Evolutionary conservation across 805 yeast genomes (phyloP), one percentile per base, ranked within the genome.

Genomic region (Ogataea pini): DNA sequence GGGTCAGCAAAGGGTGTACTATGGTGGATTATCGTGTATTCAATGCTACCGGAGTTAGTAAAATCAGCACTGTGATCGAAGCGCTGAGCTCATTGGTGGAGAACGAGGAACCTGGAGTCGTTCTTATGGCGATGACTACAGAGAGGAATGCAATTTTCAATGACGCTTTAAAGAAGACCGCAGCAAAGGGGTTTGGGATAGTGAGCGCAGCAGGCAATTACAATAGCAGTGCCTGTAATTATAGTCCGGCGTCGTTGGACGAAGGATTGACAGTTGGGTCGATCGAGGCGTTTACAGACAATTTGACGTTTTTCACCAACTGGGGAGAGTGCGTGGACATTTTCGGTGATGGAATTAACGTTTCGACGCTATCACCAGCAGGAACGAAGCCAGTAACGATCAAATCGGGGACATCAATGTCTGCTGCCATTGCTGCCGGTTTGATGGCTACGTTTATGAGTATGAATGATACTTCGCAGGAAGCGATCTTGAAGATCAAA

Each of bases 301-400:
- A 56, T 20, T 57, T 65, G 45, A 68, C 76, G 5, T 49, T 55
- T 36, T 72, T 73, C 54, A 65, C 74, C 18, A 77, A 78, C 61
- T 74, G 71, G 71, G 83, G 82, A 7, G 62, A 68, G n/a, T 78
- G 82, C 56, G 79, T 78, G 18, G 81, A 78, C 49, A 56, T 77
- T 12, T 76, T 72, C 52, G 71, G 81, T 0, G 72, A 77, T n/a
- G 82, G 83, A 6, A 73, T 72, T 20, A 68, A 69, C 34, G 70
- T 78, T 17, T 55, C 68, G 17, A 76, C 80, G 1, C 68, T 76
- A 10, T 67, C 72, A 41, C 33, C 42, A 9, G 57, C 67, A 22
- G 51, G 61, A 2, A 59, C 61, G 8, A 63, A 69, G 12, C 58
- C 65, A 3, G 58, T 66, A 8, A 59, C 69, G 54, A 45, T 57